Percentiles rank a stretch among this genome's conserved stretches.
These are phyloP conservation scores for Bryopsis sp. DNA, from an alignment of 139 green algal species.

Conservation along the genomic window DNA sequence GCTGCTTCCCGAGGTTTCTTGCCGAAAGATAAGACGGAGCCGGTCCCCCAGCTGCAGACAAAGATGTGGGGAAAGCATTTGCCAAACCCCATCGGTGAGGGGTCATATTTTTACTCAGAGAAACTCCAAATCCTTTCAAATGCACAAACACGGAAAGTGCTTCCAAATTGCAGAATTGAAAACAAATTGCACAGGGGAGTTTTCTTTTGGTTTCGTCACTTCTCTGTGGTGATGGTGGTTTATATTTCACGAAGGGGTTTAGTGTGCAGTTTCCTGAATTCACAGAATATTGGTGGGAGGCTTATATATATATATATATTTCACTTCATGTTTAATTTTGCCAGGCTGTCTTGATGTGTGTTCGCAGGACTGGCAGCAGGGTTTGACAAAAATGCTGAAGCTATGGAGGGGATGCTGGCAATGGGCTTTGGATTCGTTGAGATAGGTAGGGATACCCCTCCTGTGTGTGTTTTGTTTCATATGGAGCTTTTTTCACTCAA, in stretches of 20 bases:
- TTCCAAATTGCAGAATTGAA: too few relatives aligned
- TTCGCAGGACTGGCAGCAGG: slow-evolving; percentile 80
- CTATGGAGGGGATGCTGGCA: slow-evolving; percentile 59
- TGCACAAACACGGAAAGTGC: too few relatives aligned
- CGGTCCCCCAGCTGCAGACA: slow-evolving; percentile 48
- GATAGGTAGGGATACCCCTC: slow-evolving; percentile 44
- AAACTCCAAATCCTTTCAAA: too few relatives aligned
- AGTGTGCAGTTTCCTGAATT: not conserved
- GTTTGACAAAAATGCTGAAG: slow-evolving; percentile 95
- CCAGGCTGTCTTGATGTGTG: not conserved
- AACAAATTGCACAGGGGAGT: too few relatives aligned
- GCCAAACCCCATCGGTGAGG: slow-evolving; percentile 78
- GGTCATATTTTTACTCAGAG: not conserved
- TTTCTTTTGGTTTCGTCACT: too few relatives aligned
- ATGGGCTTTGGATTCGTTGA: slow-evolving; percentile 94
- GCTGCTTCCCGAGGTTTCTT: slow-evolving; percentile 51
- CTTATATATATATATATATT: too few relatives aligned
- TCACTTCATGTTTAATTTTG: not conserved
- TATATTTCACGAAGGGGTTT: too few relatives aligned
- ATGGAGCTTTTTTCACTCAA: not conserved
- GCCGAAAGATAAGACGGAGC: slow-evolving; percentile 54
- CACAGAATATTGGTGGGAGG: not conserved
- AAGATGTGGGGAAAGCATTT: slow-evolving; percentile 69
- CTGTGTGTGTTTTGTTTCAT: not conserved
- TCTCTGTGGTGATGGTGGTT: too few relatives aligned